Evolutionary conservation across 2,329 filamentous ascomycete species (phyloP), one percentile per base, ranked within the genome.

Genomic region (Cyphellophora attinorum): DNA sequence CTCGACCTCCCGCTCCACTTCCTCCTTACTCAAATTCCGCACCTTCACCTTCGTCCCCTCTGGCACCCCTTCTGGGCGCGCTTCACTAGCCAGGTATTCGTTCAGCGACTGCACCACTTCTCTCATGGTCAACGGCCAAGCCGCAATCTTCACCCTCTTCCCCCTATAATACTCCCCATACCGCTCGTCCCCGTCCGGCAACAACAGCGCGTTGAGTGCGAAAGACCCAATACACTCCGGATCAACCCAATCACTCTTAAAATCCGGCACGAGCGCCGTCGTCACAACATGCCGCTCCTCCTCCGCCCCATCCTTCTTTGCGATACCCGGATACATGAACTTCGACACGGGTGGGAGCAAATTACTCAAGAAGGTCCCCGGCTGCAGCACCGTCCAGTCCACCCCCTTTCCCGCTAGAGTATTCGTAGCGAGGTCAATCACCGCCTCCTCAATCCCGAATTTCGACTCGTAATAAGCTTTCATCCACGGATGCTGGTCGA

Each of bases 321-420:
- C 33, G 21, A 25, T 8, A 8, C 8, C 8, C 14, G 37, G 37
- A 19, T 39, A 39, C 37, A 39, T 39, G 17, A 35, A 39, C 16
- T 27, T 31, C 2, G 37, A 16, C 14, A 25, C 19, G 8, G 38
- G 38, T 5, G 19, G 25, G 11, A 40, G 19, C 18, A 37, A 37
- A 18, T 40, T 40, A 3, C 33, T 37, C 14, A 40, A 25, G 21
- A 40, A 40, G 16, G 10, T 10, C 3, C 28, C 29, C 5, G 25
- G 27, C 11, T 31, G 35, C 12, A 40, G 11, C 14, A 40, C 33
- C 8, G 34, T 21, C 33, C 34, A 40, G 11, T 14, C 27, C 33
- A 21, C 27, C 12, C 33, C 23, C n/a, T 34, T 34, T n/a, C n/a
- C n/a, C 8, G 8, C 8, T 8, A 8, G 21, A n/a, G n/a, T 8